Conservation (phyloP, 306 rosid genomes). For the Vigna reflexopilosa region DNA sequence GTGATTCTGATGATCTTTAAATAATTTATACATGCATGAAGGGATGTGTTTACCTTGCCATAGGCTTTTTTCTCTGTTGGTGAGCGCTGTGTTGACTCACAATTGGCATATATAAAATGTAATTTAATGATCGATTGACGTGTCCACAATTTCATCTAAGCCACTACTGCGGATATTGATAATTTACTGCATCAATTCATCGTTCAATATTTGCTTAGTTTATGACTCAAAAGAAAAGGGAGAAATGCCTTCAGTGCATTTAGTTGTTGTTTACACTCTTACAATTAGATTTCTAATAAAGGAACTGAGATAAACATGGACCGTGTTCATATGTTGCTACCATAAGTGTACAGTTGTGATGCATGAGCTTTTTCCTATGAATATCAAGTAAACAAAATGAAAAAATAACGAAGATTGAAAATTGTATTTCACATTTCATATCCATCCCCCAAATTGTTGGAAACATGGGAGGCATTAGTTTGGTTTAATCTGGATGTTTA, state of each 20-base stretch:
- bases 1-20: constrained; percentile 49
- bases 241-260: neutral
- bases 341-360: neutral
- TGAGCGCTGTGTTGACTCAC: constrained; percentile 14
- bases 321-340: constrained; percentile 14
- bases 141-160: neutral
- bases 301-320: neutral
- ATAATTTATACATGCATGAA: neutral
- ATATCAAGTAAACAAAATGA: neutral
- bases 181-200: neutral
- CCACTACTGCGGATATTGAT: neutral
- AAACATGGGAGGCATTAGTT: constrained; percentile 2
- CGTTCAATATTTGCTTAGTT: constrained; percentile 14
- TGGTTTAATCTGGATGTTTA: constrained; percentile 11
- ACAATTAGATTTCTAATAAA: neutral
- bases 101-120: neutral
- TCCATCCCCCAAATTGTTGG: too few species aligned
- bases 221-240: neutral
- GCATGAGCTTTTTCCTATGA: neutral
- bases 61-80: constrained; percentile 8
- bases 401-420: neutral
- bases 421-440: too few species aligned
- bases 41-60: neutral
- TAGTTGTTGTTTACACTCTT: neutral
- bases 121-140: constrained; percentile 20